Percentiles rank a stretch among this genome's conserved stretches.
Conservation (phyloP, 2,329 filamentous ascomycete species). For the Metarhizium album region DNA sequence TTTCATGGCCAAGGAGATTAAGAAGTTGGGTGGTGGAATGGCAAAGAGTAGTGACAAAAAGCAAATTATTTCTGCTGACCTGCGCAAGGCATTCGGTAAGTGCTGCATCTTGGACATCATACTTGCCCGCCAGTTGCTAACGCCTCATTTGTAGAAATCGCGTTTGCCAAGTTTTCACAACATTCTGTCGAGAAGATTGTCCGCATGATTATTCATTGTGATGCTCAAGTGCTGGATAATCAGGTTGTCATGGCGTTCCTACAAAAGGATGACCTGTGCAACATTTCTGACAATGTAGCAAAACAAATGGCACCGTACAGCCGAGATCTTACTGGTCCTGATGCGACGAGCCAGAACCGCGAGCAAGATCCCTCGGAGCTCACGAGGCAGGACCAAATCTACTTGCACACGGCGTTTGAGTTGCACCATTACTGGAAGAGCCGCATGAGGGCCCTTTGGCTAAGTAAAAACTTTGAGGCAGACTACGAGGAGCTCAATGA, state of each 20-base stretch:
- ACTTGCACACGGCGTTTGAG: slow-evolving; percentile 85
- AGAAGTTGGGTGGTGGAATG: slow-evolving; percentile 60
- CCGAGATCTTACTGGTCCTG: slow-evolving; percentile 89
- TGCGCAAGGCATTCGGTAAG: slow-evolving; percentile 76
- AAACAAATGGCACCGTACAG: slow-evolving; percentile 93
- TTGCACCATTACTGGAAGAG: slow-evolving; percentile 98
- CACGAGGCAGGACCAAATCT: slow-evolving; percentile 91
- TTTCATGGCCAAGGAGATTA: slow-evolving; percentile 95
- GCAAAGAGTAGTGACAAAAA: slow-evolving; percentile 92
- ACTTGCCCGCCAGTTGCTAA: not conserved
- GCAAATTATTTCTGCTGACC: slow-evolving; percentile 84
- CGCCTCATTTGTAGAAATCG: slow-evolving; percentile 52
- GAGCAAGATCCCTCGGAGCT: slow-evolving; percentile 83
- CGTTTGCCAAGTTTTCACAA: slow-evolving; percentile 86
- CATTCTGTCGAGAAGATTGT: slow-evolving; percentile 74
- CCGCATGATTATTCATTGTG: slow-evolving; percentile 92
- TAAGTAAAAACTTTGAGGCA: slow-evolving; percentile 72
- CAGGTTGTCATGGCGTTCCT: slow-evolving; percentile 92
- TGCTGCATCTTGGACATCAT: not conserved
- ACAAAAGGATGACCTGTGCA: slow-evolving; percentile 85
- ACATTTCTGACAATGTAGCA: slow-evolving; percentile 77
- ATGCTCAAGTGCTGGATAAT: slow-evolving; percentile 79
- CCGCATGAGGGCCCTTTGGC: slow-evolving; percentile 78
- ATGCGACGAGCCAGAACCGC: slow-evolving; percentile 63
- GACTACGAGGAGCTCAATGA: slow-evolving; percentile 88